Conservation (phyloP, 208 protist genomes). For the Wallacemonas sp. region DNA sequence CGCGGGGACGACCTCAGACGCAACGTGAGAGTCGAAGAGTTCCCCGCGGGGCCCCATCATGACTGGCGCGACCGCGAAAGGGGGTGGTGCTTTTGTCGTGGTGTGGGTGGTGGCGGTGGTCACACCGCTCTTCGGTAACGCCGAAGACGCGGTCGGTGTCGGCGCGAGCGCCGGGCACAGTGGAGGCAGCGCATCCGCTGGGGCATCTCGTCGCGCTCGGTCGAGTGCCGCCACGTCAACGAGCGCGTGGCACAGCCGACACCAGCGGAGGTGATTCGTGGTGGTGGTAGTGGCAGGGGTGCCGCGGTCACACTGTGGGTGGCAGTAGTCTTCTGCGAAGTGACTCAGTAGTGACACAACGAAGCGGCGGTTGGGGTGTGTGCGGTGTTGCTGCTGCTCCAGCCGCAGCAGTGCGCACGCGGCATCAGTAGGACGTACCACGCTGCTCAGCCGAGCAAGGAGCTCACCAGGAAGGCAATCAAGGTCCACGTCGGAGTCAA, state of each 20-base stretch:
- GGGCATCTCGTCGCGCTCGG: not conserved
- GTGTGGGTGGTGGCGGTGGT: not conserved
- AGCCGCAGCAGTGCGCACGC: conserved; percentile 43
- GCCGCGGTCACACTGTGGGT: not conserved
- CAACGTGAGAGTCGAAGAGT: conserved; percentile 49
- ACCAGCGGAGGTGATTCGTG: conserved; percentile 51
- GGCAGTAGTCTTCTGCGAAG: conserved; percentile 38
- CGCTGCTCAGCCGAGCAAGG: conserved; percentile 37
- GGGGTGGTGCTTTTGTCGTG: not conserved
- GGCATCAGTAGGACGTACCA: conserved; percentile 47
- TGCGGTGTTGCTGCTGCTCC: conserved; percentile 25
- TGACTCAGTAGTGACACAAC: conserved; percentile 59
- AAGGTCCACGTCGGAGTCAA: conserved; percentile 61
- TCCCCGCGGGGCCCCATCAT: conserved; percentile 60
- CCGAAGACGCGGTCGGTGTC: not conserved
- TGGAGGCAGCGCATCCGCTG: conserved; percentile 35
- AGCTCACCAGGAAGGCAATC: conserved; percentile 51
- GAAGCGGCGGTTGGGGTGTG: conserved; percentile 55
- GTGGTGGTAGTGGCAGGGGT: not conserved
- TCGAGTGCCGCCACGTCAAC: conserved; percentile 27
- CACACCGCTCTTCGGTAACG: not conserved
- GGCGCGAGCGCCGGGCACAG: conserved; percentile 16
- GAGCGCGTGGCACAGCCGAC: conserved; percentile 51
- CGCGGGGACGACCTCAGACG: conserved; percentile 20
- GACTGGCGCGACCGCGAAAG: not conserved